These are phyloP conservation scores for Liriodendron chinense DNA, from an alignment of 164 flowering plant genomes.

Conservation along the genomic window DNA sequence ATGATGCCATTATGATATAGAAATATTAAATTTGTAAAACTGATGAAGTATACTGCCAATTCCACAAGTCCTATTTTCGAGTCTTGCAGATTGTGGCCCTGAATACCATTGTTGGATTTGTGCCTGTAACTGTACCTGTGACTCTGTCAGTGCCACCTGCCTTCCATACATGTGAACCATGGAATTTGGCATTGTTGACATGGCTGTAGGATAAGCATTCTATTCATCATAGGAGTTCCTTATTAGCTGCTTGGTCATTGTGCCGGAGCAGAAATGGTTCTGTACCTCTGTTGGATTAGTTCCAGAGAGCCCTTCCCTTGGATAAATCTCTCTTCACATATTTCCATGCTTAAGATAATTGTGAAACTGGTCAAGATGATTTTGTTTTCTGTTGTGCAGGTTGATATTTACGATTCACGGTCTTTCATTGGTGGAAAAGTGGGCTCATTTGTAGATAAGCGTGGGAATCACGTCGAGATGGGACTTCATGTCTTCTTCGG, in stretches of 20 bases:
- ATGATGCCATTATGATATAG: too few relatives aligned
- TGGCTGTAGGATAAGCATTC: background rate
- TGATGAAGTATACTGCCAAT: too few relatives aligned
- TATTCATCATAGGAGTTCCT: background rate
- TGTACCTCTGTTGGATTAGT: background rate
- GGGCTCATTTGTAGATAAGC: constrained; percentile 87
- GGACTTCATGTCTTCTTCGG: constrained; percentile 98
- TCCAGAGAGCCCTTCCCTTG: background rate
- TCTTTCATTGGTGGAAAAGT: constrained; percentile 96
- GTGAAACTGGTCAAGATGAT: constrained; percentile 1
- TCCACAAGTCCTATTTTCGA: too few relatives aligned
- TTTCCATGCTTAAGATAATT: background rate
- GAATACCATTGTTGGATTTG: too few relatives aligned
- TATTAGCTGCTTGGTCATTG: background rate
- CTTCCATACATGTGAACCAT: background rate
- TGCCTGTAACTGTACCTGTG: too few relatives aligned
- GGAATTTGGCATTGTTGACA: constrained; percentile 2
- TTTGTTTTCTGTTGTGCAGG: constrained; percentile 41
- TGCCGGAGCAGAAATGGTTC: background rate
- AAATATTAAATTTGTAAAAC: too few relatives aligned
- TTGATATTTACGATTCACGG: constrained; percentile 94
- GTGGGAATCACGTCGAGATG: constrained; percentile 97
- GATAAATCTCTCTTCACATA: background rate
- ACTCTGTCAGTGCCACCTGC: background rate
- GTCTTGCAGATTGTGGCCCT: too few relatives aligned